Percentiles rank a stretch among this genome's conserved stretches.
Evolutionary conservation across 2,329 filamentous ascomycete species (phyloP).

Genomic region (Aspergillus fischeri): DNA sequence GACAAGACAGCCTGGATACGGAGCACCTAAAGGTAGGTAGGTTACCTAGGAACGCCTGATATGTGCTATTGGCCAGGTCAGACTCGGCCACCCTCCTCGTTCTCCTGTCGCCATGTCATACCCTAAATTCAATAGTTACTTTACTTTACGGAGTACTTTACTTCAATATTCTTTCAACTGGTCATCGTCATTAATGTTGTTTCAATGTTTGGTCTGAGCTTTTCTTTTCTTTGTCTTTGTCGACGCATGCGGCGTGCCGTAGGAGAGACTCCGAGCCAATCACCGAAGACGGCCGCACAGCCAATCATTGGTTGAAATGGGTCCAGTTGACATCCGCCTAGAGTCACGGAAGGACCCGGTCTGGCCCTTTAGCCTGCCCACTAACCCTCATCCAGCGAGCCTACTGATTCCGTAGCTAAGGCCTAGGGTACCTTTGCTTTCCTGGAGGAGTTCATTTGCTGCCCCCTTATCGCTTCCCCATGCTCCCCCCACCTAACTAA

Average conservation of each 20-base stretch:
- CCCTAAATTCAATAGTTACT: too few relatives aligned
- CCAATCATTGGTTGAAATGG: neutral
- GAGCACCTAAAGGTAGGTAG: neutral
- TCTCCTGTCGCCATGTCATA: too few relatives aligned
- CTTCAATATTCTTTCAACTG: too few relatives aligned
- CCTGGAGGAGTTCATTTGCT: too few relatives aligned
- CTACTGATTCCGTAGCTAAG: too few relatives aligned
- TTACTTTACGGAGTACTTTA: too few relatives aligned
- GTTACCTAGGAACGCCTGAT: neutral
- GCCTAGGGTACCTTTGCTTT: too few relatives aligned
- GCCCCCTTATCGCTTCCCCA: neutral
- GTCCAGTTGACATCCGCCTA: constrained; percentile 7
- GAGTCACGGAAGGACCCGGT: neutral
- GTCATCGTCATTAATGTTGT: constrained; percentile 1
- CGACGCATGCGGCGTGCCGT: constrained; percentile 26
- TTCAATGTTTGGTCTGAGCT: constrained; percentile 19
- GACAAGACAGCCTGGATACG: too few relatives aligned
- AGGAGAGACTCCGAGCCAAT: constrained; percentile 6
- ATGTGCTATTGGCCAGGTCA: neutral
- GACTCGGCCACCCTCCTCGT: neutral
- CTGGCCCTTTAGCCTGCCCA: neutral
- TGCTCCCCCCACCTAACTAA: neutral
- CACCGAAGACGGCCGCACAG: neutral
- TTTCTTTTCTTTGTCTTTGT: constrained; percentile 30
- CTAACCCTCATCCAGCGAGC: neutral